Conservation (phyloP, 208 protist genomes). For the Acanthamoeba culbertsoni region DNA sequence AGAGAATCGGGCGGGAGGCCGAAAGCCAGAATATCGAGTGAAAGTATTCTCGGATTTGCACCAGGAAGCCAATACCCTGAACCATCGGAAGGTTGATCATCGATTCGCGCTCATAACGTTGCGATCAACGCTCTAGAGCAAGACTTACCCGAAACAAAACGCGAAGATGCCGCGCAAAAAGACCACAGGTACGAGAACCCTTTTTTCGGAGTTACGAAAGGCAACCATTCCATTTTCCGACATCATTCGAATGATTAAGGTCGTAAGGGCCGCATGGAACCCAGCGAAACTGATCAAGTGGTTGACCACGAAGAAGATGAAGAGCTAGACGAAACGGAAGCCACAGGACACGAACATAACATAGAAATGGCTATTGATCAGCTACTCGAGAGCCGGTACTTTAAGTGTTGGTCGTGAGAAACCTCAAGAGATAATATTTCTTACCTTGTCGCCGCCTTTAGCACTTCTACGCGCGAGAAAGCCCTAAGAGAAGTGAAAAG, state of each 20-base stretch:
- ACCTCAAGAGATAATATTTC: background rate
- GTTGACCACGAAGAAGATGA: conserved; percentile 8
- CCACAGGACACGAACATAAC: background rate
- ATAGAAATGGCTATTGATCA: conserved; percentile 24
- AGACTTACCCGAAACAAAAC: background rate
- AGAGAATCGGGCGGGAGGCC: no score
- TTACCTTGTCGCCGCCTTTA: background rate
- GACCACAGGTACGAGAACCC: background rate
- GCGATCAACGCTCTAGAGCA: no score
- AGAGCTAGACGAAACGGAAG: background rate
- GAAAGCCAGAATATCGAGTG: background rate
- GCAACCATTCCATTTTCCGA: no score
- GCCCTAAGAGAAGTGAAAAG: background rate
- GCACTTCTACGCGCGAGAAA: background rate
- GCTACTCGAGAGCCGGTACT: conserved; percentile 22
- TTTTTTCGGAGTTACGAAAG: background rate
- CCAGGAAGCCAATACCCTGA: background rate
- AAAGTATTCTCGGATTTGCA: background rate
- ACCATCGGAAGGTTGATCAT: background rate
- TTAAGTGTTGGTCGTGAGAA: background rate
- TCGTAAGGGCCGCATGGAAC: background rate
- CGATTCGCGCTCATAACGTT: background rate
- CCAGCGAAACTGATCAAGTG: background rate
- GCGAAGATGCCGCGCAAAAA: background rate
- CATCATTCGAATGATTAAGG: background rate